Conservation (phyloP, 306 rosid species). For the Ochetophila trinervis region DNA sequence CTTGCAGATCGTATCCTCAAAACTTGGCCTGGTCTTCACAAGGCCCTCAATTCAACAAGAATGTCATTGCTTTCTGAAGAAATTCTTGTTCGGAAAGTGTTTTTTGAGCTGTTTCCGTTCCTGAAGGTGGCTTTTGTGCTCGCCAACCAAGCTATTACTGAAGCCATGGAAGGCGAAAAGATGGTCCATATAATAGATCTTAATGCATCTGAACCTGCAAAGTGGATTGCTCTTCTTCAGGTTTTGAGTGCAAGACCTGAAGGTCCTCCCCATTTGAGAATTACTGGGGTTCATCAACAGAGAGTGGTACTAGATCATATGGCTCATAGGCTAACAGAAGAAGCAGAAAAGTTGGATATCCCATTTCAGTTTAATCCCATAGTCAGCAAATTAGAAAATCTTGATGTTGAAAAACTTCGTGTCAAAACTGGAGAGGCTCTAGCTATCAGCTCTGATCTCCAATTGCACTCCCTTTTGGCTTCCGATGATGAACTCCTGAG, state of each 20-base stretch:
- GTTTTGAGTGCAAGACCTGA: constrained; percentile 66
- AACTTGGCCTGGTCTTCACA: constrained; percentile 75
- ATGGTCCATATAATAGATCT: constrained; percentile 84
- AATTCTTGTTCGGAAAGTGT: constrained; percentile 60
- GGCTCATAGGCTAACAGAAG: constrained; percentile 60
- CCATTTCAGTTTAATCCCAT: constrained; percentile 78
- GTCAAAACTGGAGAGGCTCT: constrained; percentile 88
- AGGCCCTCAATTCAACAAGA: constrained; percentile 70
- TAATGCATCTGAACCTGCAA: constrained; percentile 71
- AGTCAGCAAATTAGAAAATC: constrained; percentile 60
- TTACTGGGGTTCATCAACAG: constrained; percentile 69
- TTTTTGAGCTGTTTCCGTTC: constrained; percentile 79
- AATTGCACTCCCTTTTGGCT: constrained; percentile 67
- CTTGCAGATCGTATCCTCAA: constrained; percentile 76
- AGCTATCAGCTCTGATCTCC: constrained; percentile 70
- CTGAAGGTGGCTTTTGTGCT: constrained; percentile 63
- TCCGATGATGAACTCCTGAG: constrained; percentile 55
- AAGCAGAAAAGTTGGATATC: constrained; percentile 76
- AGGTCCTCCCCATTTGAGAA: constrained; percentile 92
- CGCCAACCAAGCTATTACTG: constrained; percentile 73
- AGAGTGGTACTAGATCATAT: constrained; percentile 72
- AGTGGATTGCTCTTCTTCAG: constrained; percentile 83
- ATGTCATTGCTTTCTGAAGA: constrained; percentile 54
- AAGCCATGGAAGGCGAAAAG: constrained; percentile 89
- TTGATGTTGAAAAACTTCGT: constrained; percentile 70